Base-by-base conservation (phyloP, 345 rosid genomes). In the Salix dunnii region DNA sequence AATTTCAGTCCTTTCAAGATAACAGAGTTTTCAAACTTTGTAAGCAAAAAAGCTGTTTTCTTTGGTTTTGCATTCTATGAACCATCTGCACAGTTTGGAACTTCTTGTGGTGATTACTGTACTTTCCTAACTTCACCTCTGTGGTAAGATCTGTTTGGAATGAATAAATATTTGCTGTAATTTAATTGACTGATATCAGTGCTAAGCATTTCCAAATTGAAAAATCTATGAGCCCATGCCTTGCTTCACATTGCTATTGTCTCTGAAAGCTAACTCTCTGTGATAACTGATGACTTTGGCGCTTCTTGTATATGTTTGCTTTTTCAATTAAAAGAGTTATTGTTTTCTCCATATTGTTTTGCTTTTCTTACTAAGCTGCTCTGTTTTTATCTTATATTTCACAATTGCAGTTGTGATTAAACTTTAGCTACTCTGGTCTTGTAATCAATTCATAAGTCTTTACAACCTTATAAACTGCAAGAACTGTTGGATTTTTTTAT, bases 1-100 rank as follows among this genome's bases (percentile, higher is more conserved):
- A 82, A 84, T 70, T 90, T 96, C 83, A 91, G 76, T 83, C 98
- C 94, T 46, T 91, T 91, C 82, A 89, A 83, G 77, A 86, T 93
- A 82, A 85, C 89, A 76, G 84, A 86, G 80, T 79, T 79, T 67
- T 87, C 94, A 71, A 84, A 87, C 83, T 96, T 91, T 83, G 99
- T 95, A 88, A 91, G 98, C 86, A 27, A n/a, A 6, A 30, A 7
- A 20, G 46, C 36, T 23, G 21, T 63, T 40, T 40, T 67, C 18
- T 60, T 25, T 30, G 18, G 17, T 66, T 43, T 53, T 55, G 23
- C n/a, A 9, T 72, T 72, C 16, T 0, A 21, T 30, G 53, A 21
- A 49, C 6, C 53, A 49, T 49, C 53, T 49, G 21, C 53, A 14
- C 53, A 16, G n/a, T 9, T 61, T 23, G 5, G 33, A 21, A 36